phyloP scores from a whole-genome alignment of 2,329 filamentous ascomycete genomes.

The Gaeumannomyces tritici region DNA sequence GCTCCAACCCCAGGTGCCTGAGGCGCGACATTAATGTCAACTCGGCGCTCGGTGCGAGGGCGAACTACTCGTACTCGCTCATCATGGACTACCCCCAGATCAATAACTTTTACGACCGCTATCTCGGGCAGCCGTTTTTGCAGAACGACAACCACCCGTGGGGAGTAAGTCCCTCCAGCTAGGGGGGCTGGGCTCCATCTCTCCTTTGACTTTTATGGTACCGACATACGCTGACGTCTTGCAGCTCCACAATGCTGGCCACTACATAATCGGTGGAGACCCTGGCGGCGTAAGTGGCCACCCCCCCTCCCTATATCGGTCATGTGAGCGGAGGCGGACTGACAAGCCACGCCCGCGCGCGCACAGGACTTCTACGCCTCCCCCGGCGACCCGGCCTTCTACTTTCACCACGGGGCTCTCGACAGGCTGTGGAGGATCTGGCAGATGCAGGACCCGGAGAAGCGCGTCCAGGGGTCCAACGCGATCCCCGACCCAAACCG shows the following conservation, averaged over 20 bases:
- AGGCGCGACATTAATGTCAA: slow-evolving; percentile 23
- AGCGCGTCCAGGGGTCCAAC: slow-evolving; percentile 21
- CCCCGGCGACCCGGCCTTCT: slow-evolving; percentile 28
- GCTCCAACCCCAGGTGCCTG: slow-evolving; percentile 33
- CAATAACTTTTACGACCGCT: slow-evolving; percentile 10
- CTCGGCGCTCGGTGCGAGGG: slow-evolving; percentile 15
- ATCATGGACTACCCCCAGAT: slow-evolving; percentile 8
- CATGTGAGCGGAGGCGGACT: neutral
- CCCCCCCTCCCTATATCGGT: too few species aligned
- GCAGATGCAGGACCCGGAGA: slow-evolving; percentile 28
- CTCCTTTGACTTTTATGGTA: too few species aligned
- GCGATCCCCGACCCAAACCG: slow-evolving; percentile 22
- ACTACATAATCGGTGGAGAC: slow-evolving; percentile 4
- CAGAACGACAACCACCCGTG: slow-evolving; percentile 9
- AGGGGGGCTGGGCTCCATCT: too few species aligned
- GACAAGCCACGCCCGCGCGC: neutral
- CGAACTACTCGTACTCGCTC: slow-evolving; percentile 12
- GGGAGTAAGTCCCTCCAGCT: slow-evolving; percentile 6
- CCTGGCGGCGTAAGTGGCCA: slow-evolving; percentile 1
- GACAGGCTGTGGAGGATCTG: slow-evolving; percentile 31
- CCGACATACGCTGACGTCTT: neutral
- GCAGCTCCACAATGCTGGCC: slow-evolving; percentile 5
- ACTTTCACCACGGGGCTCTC: slow-evolving; percentile 27
- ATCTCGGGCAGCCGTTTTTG: slow-evolving; percentile 10
- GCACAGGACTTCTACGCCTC: slow-evolving; percentile 15